A percentile compares a stretch with the other conserved stretches of the same genome.
Evolutionary conservation across 164 flowering plant species (phyloP).

Genomic region (Aristolochia fimbriata): DNA sequence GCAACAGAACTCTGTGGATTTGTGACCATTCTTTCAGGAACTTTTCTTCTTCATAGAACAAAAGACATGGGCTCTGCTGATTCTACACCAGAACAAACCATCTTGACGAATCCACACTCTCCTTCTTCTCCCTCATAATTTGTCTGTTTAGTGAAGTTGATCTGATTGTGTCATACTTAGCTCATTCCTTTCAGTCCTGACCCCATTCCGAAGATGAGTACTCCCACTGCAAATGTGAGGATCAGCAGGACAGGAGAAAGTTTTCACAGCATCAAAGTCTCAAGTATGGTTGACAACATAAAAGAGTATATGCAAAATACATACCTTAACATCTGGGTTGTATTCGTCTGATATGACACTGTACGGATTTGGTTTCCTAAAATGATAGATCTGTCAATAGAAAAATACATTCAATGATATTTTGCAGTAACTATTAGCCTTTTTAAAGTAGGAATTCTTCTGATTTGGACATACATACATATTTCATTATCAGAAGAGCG

Average conservation of each 20-base stretch:
- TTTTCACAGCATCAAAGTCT: neutral
- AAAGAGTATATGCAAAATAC: too few relatives aligned
- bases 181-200: neutral
- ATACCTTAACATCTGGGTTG: too few relatives aligned
- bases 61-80: constrained; percentile 48
- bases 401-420: too few relatives aligned
- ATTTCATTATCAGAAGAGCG: too few relatives aligned
- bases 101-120: neutral
- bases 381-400: too few relatives aligned
- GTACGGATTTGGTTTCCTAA: too few relatives aligned
- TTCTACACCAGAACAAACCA: neutral
- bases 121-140: neutral
- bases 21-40: constrained; percentile 66
- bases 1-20: constrained; percentile 64
- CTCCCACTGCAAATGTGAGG: too few relatives aligned
- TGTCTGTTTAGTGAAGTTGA: neutral
- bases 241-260: neutral
- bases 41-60: constrained; percentile 74
- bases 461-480: too few relatives aligned
- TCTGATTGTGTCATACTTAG: neutral
- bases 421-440: too few relatives aligned
- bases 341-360: too few relatives aligned
- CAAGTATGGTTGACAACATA: too few relatives aligned
- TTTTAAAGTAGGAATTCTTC: too few relatives aligned
- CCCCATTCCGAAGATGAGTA: neutral